Evolutionary conservation across 768 basidiomycete genomes (phyloP).

Genomic region (Serendipita sp.): DNA sequence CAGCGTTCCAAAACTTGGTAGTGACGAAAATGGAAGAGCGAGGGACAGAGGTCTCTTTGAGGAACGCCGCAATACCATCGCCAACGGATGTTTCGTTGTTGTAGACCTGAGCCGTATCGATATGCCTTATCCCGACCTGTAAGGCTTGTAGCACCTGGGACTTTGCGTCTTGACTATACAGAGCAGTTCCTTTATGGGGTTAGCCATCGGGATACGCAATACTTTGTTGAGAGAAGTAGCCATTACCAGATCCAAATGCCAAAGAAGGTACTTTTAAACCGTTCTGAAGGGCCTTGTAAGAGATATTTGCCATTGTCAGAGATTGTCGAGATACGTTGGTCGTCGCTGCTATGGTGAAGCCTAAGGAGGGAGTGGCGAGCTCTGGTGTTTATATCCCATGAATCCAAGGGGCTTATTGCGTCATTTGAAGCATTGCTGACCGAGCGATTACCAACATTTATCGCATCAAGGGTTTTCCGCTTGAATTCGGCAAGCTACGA

Average conservation of each 20-base stretch:
- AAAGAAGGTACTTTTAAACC: background rate
- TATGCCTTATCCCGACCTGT: conserved; percentile 15
- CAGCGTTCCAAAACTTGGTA: conserved; percentile 11
- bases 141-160: conserved; percentile 14
- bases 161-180: background rate
- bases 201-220: background rate
- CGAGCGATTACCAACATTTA: too few relatives aligned
- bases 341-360: too few relatives aligned
- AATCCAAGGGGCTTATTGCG: too few relatives aligned
- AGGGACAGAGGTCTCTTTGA: conserved; percentile 11
- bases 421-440: too few relatives aligned
- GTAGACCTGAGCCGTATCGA: conserved; percentile 21
- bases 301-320: too few relatives aligned
- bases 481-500: too few relatives aligned
- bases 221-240: background rate
- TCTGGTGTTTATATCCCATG: too few relatives aligned
- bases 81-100: conserved; percentile 20
- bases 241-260: background rate
- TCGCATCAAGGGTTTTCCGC: too few relatives aligned
- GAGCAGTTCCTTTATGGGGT: background rate
- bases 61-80: conserved; percentile 14
- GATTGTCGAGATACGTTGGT: too few relatives aligned
- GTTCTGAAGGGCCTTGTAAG: background rate
- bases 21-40: conserved; percentile 20
- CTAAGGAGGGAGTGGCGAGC: too few relatives aligned